These are phyloP conservation scores for Lophiotrema nucula DNA, from an alignment of 495 filamentous ascomycete species.

Conservation along the genomic window DNA sequence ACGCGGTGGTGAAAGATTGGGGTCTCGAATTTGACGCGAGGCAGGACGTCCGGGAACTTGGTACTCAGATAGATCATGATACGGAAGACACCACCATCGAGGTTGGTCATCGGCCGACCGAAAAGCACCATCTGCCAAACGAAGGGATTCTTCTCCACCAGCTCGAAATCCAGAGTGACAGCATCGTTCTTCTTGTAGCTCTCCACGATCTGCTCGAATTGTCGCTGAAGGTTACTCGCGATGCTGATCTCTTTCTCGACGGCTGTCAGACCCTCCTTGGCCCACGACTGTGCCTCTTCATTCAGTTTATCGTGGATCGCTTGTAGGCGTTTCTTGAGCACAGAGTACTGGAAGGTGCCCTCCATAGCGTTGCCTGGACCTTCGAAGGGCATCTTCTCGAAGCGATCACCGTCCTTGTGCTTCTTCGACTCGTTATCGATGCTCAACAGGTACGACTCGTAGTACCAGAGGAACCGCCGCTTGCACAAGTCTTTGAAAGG, in stretches of 20 bases:
- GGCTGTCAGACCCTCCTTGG: conserved; percentile 59
- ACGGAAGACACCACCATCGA: conserved; percentile 86
- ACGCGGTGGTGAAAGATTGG: conserved; percentile 88
- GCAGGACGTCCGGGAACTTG: conserved; percentile 89
- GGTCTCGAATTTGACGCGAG: conserved; percentile 77
- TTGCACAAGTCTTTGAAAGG: conserved; percentile 91
- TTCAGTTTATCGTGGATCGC: conserved; percentile 66
- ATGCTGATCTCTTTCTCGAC: conserved; percentile 68
- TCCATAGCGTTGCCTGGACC: conserved; percentile 75
- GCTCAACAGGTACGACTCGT: conserved; percentile 73
- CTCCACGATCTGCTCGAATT: conserved; percentile 80
- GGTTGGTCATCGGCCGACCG: conserved; percentile 86
- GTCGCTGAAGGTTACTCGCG: conserved; percentile 75
- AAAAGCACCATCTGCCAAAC: conserved; percentile 72
- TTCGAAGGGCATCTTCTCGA: conserved; percentile 85
- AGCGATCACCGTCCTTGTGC: conserved; percentile 59
- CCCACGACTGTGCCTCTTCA: conserved; percentile 71
- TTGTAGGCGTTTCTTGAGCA: conserved; percentile 66
- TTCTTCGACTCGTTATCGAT: conserved; percentile 63
- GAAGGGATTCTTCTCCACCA: conserved; percentile 74
- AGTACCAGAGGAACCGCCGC: conserved; percentile 93
- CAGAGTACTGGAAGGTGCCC: conserved; percentile 79
- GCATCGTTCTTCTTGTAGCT: conserved; percentile 66
- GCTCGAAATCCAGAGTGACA: conserved; percentile 67
- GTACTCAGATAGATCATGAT: conserved; percentile 80